Conservation (phyloP, 2,329 filamentous ascomycete genomes). For the Trichoderma breve region DNA sequence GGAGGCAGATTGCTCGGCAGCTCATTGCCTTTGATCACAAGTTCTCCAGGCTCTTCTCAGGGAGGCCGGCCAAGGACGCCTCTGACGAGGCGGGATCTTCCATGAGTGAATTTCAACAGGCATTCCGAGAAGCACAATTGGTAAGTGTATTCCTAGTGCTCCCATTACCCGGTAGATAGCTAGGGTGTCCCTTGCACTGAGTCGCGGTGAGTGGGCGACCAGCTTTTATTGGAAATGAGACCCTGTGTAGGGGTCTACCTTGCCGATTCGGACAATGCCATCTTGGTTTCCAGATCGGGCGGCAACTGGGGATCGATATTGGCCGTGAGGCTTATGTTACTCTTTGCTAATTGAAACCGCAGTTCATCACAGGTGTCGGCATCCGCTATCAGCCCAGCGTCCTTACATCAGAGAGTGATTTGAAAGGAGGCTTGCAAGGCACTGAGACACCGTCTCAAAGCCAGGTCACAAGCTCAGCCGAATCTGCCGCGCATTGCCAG, state of each 20-base stretch:
- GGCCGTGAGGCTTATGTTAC: neutral
- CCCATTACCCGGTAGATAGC: neutral
- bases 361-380: conserved; percentile 24
- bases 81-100: conserved; percentile 60
- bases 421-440: conserved; percentile 29
- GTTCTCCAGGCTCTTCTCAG: conserved; percentile 56
- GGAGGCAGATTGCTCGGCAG: conserved; percentile 60
- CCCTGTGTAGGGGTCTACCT: neutral
- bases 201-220: neutral
- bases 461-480: neutral
- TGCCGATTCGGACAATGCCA: neutral
- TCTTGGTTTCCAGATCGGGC: neutral
- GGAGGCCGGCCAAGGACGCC: conserved; percentile 56
- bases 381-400: conserved; percentile 19
- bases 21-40: conserved; percentile 63
- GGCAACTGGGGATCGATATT: neutral
- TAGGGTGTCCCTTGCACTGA: neutral
- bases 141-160: neutral
- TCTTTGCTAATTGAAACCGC: conserved; percentile 42
- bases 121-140: conserved; percentile 53
- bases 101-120: conserved; percentile 61
- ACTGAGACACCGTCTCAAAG: conserved; percentile 32
- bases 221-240: neutral
- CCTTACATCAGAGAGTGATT: conserved; percentile 15
- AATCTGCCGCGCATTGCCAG: conserved; percentile 15